phyloP scores from a whole-genome alignment of 2,329 filamentous ascomycete species.

The Fusarium veterinarium region DNA sequence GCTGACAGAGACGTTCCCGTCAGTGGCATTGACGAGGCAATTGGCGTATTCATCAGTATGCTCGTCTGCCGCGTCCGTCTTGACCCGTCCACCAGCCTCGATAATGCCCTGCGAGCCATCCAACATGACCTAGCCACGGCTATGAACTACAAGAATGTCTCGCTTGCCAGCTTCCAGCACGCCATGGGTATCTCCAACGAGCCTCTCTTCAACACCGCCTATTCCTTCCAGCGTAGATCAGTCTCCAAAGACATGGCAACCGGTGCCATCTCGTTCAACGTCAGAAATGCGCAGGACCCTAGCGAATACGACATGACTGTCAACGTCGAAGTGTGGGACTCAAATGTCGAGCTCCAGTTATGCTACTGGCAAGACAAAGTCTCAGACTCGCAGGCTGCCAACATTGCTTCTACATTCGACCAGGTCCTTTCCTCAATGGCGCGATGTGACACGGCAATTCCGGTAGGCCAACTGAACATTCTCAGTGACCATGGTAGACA shows the following conservation, averaged over 20 bases:
- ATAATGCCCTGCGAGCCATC: not conserved
- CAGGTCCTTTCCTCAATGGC: constrained; percentile 24
- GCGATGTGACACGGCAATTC: not conserved
- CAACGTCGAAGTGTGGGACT: constrained; percentile 40
- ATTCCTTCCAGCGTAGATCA: constrained; percentile 36
- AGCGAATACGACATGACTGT: constrained; percentile 40
- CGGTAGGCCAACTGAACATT: constrained; percentile 33
- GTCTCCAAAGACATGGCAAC: constrained; percentile 22
- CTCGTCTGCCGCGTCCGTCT: constrained; percentile 20
- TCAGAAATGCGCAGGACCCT: constrained; percentile 26
- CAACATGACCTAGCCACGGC: constrained; percentile 7
- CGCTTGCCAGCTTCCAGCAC: constrained; percentile 21
- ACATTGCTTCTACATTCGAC: constrained; percentile 35
- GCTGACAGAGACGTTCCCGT: constrained; percentile 18
- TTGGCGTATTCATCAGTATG: constrained; percentile 36
- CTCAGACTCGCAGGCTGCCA: constrained; percentile 29
- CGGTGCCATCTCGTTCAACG: constrained; percentile 24
- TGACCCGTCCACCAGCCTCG: not conserved
- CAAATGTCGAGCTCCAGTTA: constrained; percentile 28
- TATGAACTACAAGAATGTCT: constrained; percentile 18
- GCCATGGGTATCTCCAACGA: not conserved
- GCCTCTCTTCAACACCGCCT: constrained; percentile 38
- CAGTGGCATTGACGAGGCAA: constrained; percentile 3
- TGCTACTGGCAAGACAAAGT: constrained; percentile 42
- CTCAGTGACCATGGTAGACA: constrained; percentile 18